These are phyloP conservation scores for Starmerella asiatica DNA, from an alignment of 805 yeast genomes.

Conservation along the genomic window DNA sequence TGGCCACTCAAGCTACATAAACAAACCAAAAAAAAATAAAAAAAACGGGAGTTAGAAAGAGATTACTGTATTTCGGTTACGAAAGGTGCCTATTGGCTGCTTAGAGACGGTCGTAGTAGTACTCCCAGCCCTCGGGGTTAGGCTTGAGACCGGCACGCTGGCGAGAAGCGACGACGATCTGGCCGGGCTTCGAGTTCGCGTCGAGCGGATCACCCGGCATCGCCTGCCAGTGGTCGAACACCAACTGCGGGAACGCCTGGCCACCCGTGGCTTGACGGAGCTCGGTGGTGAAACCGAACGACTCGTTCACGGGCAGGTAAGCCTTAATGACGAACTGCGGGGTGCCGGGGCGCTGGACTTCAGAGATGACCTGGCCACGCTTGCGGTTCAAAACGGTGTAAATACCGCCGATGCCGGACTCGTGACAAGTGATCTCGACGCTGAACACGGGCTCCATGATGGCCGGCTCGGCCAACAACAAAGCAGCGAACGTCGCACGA, in stretches of 20 bases:
- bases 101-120: slow-evolving; percentile 61
- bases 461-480: slow-evolving; percentile 96
- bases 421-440: slow-evolving; percentile 99
- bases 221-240: slow-evolving; percentile 96
- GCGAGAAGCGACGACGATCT: slow-evolving; percentile 56
- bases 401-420: slow-evolving; percentile 98
- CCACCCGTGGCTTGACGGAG: slow-evolving; percentile 99
- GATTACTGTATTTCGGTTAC: no score
- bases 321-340: slow-evolving; percentile 99
- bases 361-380: slow-evolving; percentile 98
- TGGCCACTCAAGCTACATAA: no score
- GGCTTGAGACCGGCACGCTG: slow-evolving; percentile 96
- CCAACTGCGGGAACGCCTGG: slow-evolving; percentile 99
- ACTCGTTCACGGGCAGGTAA: slow-evolving; percentile 98
- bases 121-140: slow-evolving; percentile 97
- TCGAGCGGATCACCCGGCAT: slow-evolving; percentile 88
- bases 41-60: no score
- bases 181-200: slow-evolving; percentile 60
- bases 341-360: slow-evolving; percentile 99
- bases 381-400: slow-evolving; percentile 95
- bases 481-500: slow-evolving; percentile 97
- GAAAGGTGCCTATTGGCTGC: no score
- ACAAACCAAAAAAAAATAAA: no score
- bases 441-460: slow-evolving; percentile 98
- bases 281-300: slow-evolving; percentile 99